Conservation (phyloP, 257 asterid species). For the Plantago elongata region DNA sequence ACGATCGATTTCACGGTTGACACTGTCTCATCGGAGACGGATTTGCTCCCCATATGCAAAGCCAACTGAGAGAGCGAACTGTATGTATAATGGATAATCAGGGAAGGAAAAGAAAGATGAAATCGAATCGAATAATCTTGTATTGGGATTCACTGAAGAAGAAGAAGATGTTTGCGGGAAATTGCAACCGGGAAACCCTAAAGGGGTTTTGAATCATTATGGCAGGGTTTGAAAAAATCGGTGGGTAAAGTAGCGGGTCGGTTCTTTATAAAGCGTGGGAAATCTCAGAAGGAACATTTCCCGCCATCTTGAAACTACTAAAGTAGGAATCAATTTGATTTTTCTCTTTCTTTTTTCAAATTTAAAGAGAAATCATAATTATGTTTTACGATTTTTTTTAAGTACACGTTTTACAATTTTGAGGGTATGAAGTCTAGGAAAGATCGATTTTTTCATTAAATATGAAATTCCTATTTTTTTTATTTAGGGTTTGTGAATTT, state of each 20-base stretch:
- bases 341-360: too few species aligned
- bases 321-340: too few species aligned
- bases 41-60: slow-evolving; percentile 54
- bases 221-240: not conserved
- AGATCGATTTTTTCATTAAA: too few species aligned
- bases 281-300: not conserved
- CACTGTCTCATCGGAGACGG: slow-evolving; percentile 50
- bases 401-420: too few species aligned
- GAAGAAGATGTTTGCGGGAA: not conserved
- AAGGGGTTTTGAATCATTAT: not conserved
- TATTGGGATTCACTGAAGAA: too few species aligned
- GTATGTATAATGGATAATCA: not conserved
- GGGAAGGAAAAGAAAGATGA: too few species aligned
- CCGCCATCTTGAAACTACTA: slow-evolving; percentile 8
- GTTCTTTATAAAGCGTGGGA: slow-evolving; percentile 3
- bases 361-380: too few species aligned
- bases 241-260: slow-evolving; percentile 22
- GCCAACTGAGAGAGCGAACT: not conserved
- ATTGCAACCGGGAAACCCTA: slow-evolving; percentile 26
- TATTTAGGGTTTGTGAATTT: too few species aligned
- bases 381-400: too few species aligned
- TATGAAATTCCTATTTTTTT: too few species aligned
- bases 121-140: too few species aligned
- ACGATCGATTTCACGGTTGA: slow-evolving; percentile 76
- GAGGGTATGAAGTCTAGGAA: too few species aligned